These are phyloP conservation scores for Colletotrichum navitas DNA, from an alignment of 2,329 filamentous ascomycete species.

Conservation along the genomic window DNA sequence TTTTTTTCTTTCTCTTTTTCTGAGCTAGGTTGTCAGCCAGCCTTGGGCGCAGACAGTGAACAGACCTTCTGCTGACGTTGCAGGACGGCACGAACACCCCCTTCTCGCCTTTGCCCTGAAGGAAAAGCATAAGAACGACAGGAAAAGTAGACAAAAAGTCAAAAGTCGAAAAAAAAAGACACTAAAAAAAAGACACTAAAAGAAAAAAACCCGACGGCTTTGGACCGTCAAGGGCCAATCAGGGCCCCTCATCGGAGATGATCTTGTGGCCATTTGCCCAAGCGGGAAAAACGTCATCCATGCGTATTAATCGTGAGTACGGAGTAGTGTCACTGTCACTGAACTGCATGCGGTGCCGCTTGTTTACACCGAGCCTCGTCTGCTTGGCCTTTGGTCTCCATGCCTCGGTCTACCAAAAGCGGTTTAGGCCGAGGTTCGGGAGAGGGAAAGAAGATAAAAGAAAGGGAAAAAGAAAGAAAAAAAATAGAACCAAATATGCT, in stretches of 20 bases:
- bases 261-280: constrained; percentile 34
- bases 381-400: not conserved
- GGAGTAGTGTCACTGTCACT: not conserved
- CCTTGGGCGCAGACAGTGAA: not conserved
- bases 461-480: not conserved
- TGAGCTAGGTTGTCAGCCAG: not conserved
- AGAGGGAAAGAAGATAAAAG: not conserved
- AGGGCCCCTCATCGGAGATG: not conserved
- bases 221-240: constrained; percentile 20
- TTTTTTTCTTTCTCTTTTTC: not conserved
- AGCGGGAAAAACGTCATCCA: constrained; percentile 38
- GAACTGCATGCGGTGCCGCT: not conserved
- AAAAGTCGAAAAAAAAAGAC: too few species aligned
- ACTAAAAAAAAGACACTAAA: too few species aligned
- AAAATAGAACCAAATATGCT: not conserved
- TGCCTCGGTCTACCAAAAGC: constrained; percentile 29
- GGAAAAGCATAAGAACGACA: too few species aligned
- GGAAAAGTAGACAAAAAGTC: not conserved
- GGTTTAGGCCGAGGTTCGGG: constrained; percentile 15
- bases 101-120: not conserved
- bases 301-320: constrained; percentile 22
- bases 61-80: not conserved
- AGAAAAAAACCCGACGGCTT: not conserved
- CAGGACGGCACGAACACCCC: constrained; percentile 34
- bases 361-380: too few species aligned